These are phyloP conservation scores for Hypsizygus marmoreus DNA, from an alignment of 768 basidiomycete species.

Conservation along the genomic window DNA sequence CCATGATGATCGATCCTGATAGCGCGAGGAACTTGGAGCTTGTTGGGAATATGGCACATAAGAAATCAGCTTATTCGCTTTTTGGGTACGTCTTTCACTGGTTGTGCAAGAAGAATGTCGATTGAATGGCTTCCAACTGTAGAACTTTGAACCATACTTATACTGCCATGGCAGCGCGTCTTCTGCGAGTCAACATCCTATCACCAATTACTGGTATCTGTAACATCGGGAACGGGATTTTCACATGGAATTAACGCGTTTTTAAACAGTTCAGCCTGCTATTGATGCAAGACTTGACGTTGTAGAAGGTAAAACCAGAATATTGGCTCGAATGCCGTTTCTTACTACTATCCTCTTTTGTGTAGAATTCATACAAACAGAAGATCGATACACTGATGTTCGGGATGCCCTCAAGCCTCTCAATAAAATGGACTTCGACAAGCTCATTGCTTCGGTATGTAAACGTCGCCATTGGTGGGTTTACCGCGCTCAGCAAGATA, in stretches of 20 bases:
- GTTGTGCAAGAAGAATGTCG: background rate
- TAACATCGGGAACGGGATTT: background rate
- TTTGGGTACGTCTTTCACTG: constrained; percentile 62
- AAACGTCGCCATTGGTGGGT: too few species aligned
- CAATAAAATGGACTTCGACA: constrained; percentile 87
- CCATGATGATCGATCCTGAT: constrained; percentile 93
- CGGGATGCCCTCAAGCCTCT: constrained; percentile 68
- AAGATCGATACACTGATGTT: constrained; percentile 71
- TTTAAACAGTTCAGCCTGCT: constrained; percentile 48
- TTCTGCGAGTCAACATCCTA: constrained; percentile 78
- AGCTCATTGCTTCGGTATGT: constrained; percentile 70
- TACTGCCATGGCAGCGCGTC: constrained; percentile 87
- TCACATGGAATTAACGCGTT: constrained; percentile 8
- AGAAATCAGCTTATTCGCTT: constrained; percentile 72
- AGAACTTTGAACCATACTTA: constrained; percentile 76
- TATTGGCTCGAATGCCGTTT: background rate
- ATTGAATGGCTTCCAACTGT: background rate
- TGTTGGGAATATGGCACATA: constrained; percentile 69
- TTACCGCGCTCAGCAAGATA: too few species aligned
- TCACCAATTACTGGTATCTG: constrained; percentile 73
- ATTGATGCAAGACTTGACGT: constrained; percentile 85
- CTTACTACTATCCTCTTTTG: constrained; percentile 6
- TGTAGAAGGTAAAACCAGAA: constrained; percentile 62
- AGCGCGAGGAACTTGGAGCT: constrained; percentile 89
- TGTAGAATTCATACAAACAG: constrained; percentile 73